Evolutionary conservation across 805 yeast genomes (phyloP).

Genomic region (Metschnikowia noctiluminum): DNA sequence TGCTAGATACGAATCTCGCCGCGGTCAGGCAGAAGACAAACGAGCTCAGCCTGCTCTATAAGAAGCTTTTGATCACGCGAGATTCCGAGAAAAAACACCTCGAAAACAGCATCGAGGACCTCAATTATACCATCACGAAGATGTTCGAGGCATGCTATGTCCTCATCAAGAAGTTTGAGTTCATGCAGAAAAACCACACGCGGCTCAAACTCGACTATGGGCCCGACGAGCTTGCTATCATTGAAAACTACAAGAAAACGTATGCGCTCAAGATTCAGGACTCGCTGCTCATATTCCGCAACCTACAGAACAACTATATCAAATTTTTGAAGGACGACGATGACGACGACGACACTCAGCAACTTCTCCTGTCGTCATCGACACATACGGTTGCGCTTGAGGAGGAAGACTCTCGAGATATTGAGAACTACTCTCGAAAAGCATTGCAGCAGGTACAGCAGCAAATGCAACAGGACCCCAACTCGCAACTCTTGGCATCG

Average conservation of each 20-base stretch:
- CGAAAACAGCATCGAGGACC: constrained; percentile 73
- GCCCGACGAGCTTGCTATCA: constrained; percentile 56
- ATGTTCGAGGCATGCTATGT: constrained; percentile 76
- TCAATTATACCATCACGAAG: constrained; percentile 72
- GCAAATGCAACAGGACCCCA: constrained; percentile 22
- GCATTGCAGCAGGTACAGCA: constrained; percentile 49
- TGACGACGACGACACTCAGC: constrained; percentile 39
- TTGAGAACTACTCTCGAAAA: constrained; percentile 50
- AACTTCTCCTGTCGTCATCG: constrained; percentile 1
- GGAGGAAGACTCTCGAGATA: constrained; percentile 15
- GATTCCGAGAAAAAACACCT: constrained; percentile 75
- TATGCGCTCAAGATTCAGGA: constrained; percentile 85
- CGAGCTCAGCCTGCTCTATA: constrained; percentile 66
- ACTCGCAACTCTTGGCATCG: constrained; percentile 47
- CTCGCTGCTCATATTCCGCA: constrained; percentile 71
- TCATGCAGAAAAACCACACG: constrained; percentile 37
- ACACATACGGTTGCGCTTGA: constrained; percentile 9
- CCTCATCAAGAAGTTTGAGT: constrained; percentile 62
- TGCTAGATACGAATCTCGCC: constrained; percentile 60
- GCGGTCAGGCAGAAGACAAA: constrained; percentile 53
- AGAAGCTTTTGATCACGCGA: constrained; percentile 81
- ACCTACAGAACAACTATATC: constrained; percentile 85
- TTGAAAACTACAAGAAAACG: constrained; percentile 76
- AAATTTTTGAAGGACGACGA: constrained; percentile 81
- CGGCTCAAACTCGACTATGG: constrained; percentile 38